phyloP scores from a whole-genome alignment of 2,329 filamentous ascomycete genomes.

The Cercospora sojina region DNA sequence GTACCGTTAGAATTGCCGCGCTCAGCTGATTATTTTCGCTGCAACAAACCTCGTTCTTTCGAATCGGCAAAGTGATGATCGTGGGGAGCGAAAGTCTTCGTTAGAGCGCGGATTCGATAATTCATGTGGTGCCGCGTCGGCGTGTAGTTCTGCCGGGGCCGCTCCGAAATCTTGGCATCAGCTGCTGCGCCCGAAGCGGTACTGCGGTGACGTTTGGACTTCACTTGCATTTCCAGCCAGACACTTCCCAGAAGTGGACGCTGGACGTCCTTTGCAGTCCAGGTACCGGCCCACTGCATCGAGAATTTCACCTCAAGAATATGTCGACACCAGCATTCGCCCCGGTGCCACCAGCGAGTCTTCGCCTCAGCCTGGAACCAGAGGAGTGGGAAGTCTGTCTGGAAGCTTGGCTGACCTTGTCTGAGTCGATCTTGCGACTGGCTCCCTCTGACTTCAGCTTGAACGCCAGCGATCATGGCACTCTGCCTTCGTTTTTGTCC shows the following conservation, averaged over 20 bases:
- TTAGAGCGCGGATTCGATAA: conserved; percentile 14
- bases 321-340: conserved; percentile 69
- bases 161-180: neutral
- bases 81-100: conserved; percentile 32
- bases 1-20: conserved; percentile 27
- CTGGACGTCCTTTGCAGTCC: conserved; percentile 8
- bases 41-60: conserved; percentile 34
- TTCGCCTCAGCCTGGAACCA: conserved; percentile 64
- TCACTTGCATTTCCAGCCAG: neutral
- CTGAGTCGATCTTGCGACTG: conserved; percentile 63
- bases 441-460: conserved; percentile 56
- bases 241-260: neutral
- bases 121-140: conserved; percentile 3
- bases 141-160: neutral
- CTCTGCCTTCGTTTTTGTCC: conserved; percentile 62
- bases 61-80: conserved; percentile 57
- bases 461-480: conserved; percentile 55
- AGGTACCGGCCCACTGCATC: neutral
- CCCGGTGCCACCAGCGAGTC: conserved; percentile 68
- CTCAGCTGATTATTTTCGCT: neutral
- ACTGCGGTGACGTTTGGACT: conserved; percentile 9
- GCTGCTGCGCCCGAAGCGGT: conserved; percentile 2
- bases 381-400: conserved; percentile 77
- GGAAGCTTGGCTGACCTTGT: conserved; percentile 71
- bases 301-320: neutral